Evolutionary conservation across 2,329 filamentous ascomycete genomes (phyloP), one percentile per base, ranked within the genome.

Genomic region (Apiospora kogelbergensis): DNA sequence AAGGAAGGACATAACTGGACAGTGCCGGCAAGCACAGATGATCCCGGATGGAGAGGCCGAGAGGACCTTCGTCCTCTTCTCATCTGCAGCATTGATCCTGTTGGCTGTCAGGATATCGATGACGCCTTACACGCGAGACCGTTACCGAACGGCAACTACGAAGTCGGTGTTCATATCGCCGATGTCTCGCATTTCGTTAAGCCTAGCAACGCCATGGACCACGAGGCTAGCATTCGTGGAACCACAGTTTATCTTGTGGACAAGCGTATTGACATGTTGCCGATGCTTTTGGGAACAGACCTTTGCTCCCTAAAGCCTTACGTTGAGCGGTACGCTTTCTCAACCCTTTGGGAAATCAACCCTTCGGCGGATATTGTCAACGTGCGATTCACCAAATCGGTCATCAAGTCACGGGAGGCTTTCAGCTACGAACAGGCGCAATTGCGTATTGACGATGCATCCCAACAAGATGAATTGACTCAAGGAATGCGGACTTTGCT

Each of bases 121-220:
- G 97, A 99, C 81, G 96, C 96, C 22, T 88, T 99, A 7, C 97
- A 99, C 80, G 95, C 96, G 7, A 88, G 90, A 70, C 86, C 87
- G 66, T 83, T 99, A 26, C 91, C 94, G 0, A 98, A 98, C 76
- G 96, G 97, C 57, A 98, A 98, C 79, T 95, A 90, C 73, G 94
- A 98, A 80, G 94, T 99, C 11, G 96, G 96, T 72, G 96, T 99
- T 20, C 97, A 99, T 81, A 99, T 99, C 80, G 97, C 96, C 37
- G 96, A 99, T 80, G 96, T 99, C n/a, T 98, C 96, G 11, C 93
- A 99, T 81, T 99, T 99, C 78, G 96, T 99, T 76, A 97, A 96
- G 81, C 95, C 97, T 33, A 94, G 93, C 80, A 99, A 95, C 76
- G 92, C 96, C 67, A 99, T 99, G 96, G 97, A 99, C 78, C 89